Percentiles rank a stretch among this genome's conserved stretches.
These are phyloP conservation scores for Eutypella sp. DNA, from an alignment of 2,329 filamentous ascomycete species.

Conservation along the genomic window DNA sequence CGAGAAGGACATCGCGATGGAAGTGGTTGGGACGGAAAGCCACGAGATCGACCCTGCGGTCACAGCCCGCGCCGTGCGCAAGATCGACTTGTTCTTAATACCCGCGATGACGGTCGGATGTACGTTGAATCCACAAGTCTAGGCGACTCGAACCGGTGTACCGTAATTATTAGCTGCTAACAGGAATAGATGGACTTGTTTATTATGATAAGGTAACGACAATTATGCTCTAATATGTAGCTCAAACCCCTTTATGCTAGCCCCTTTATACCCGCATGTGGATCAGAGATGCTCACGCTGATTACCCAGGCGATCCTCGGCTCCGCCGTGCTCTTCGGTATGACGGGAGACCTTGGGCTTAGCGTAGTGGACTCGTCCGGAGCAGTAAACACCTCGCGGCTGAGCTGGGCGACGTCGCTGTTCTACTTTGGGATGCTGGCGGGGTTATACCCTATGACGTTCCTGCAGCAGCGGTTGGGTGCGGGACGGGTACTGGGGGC, in stretches of 20 bases:
- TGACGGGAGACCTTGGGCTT: slow-evolving; percentile 64
- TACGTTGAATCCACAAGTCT: no score
- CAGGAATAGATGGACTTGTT: slow-evolving; percentile 51
- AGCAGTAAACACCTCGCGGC: slow-evolving; percentile 58
- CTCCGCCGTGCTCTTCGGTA: slow-evolving; percentile 67
- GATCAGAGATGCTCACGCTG: not conserved
- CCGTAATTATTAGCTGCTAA: not conserved
- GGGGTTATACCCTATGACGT: slow-evolving; percentile 69
- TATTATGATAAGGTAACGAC: slow-evolving; percentile 60
- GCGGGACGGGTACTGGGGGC: slow-evolving; percentile 59
- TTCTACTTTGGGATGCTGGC: slow-evolving; percentile 79
- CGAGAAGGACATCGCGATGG: slow-evolving; percentile 51
- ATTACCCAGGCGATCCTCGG: not conserved
- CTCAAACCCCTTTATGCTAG: no score
- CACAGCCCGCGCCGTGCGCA: slow-evolving; percentile 53
- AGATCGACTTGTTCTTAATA: slow-evolving; percentile 64
- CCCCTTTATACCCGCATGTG: not conserved
- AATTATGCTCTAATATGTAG: no score
- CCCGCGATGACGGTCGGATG: slow-evolving; percentile 59
- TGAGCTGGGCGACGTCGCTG: slow-evolving; percentile 72
- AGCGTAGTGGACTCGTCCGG: slow-evolving; percentile 45
- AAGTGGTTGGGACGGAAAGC: slow-evolving; percentile 53
- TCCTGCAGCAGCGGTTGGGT: slow-evolving; percentile 62
- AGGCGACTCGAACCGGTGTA: no score
- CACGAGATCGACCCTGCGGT: slow-evolving; percentile 50